A percentile compares a stretch with the other conserved stretches of the same genome.
Conservation (phyloP, 495 filamentous ascomycete species). For the Astrocystis sublimbata region DNA sequence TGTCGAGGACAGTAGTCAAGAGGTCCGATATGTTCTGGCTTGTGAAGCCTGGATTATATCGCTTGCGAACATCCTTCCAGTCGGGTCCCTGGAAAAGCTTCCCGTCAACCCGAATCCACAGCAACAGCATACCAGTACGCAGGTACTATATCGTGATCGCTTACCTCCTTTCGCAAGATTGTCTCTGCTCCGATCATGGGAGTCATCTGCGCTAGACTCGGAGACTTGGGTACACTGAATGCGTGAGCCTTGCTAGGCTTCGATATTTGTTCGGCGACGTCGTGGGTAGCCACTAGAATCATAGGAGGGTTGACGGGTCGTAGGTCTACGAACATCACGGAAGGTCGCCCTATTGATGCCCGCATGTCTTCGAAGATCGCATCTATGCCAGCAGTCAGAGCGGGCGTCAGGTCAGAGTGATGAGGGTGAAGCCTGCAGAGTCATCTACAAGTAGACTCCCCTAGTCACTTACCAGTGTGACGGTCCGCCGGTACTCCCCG, state of each 20-base stretch:
- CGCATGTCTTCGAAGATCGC: slow-evolving; percentile 22
- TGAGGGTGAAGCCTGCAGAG: no score
- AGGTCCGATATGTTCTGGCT: slow-evolving; percentile 43
- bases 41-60: slow-evolving; percentile 47
- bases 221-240: slow-evolving; percentile 45
- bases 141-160: no score
- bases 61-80: slow-evolving; percentile 44
- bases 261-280: slow-evolving; percentile 45
- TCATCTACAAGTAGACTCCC: no score
- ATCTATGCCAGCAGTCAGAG: slow-evolving; percentile 16
- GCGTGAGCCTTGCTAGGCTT: slow-evolving; percentile 38
- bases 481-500: slow-evolving; percentile 19
- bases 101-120: no score
- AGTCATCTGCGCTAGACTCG: slow-evolving; percentile 30
- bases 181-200: slow-evolving; percentile 39
- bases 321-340: slow-evolving; percentile 36
- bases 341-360: slow-evolving; percentile 26
- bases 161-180: slow-evolving; percentile 23
- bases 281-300: slow-evolving; percentile 43
- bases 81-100: slow-evolving; percentile 33
- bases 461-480: slow-evolving; percentile 31
- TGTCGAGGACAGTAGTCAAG: slow-evolving; percentile 43
- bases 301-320: slow-evolving; percentile 36
- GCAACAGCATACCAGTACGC: no score
- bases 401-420: no score